Base-by-base conservation (phyloP, 2,329 filamentous ascomycete species). In the Ascosphaera apis region DNA sequence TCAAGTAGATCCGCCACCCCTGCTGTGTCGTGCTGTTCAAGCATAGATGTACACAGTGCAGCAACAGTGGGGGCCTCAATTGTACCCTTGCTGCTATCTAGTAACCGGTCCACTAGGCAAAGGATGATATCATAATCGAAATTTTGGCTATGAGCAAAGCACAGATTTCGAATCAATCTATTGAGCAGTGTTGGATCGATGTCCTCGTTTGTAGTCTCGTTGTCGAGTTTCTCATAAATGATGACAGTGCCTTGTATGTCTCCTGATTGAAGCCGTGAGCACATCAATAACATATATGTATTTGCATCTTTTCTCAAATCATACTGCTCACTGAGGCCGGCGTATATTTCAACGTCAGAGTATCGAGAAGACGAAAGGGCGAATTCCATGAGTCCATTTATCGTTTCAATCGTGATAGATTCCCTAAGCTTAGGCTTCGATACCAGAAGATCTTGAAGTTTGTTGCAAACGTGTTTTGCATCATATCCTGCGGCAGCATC, bases 1-100 rank as follows among this genome's bases (percentile, higher is more conserved):
- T 83, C 81, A 12, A 95, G 66, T 0, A 91, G 66, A 48, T 91
- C 81, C 41, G 82, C 76, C 3, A 82, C 72, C 41, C 91, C 82
- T 42, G 74, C 71, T 31, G 73, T 65, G 49, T 91, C 79, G 46
- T 81, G 76, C 30, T 76, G 72, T 41, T 69, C 66, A 8, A 93
- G 64, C 44, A 91, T 77, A 31, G 77, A 61, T 32, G 74, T 61
- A 40, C 74, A 77, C n/a, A 93, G 61, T 0, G 69, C 66, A 4
- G 74, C 70, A 1, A 88, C 69, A 0, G 83, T 91, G 31, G 73
- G 65, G 0, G 83, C 70, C 25, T 79, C 75, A 11, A 93, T 64
- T 1, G 65, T 67, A 5, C 71, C 68, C n/a, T n/a, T n/a, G 37
- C 72, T 65, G 8, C 72, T 69, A 46, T 82, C 70, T 39, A 83